Percentiles rank a stretch among this genome's conserved stretches.
Conservation (phyloP, 2,329 filamentous ascomycete genomes). For the Apiospora marii region DNA sequence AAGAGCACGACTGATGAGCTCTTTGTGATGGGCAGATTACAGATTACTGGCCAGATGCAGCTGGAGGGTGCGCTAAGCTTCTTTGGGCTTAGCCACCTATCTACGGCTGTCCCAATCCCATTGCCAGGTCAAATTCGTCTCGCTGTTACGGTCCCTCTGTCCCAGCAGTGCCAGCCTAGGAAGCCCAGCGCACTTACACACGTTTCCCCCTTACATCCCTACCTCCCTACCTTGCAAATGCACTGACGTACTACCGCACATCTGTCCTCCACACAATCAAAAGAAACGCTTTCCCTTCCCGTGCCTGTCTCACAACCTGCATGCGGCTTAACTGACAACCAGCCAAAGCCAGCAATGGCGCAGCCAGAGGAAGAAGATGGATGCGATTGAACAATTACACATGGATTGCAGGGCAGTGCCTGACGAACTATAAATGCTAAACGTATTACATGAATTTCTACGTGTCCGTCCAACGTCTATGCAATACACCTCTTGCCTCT, state of each 20-base stretch:
- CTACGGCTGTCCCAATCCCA: background rate
- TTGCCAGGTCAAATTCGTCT: background rate
- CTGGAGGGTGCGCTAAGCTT: background rate
- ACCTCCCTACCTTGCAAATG: background rate
- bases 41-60: background rate
- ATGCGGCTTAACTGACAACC: constrained; percentile 4
- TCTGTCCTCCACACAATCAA: constrained; percentile 10
- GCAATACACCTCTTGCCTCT: background rate
- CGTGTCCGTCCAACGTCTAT: background rate
- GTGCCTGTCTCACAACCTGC: constrained; percentile 5
- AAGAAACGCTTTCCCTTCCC: background rate
- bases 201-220: background rate
- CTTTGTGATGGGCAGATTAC: background rate
- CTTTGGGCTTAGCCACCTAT: background rate
- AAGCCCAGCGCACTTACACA: too few species aligned
- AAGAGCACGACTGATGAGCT: background rate
- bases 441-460: background rate
- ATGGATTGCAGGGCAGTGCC: background rate
- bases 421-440: background rate
- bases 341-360: background rate
- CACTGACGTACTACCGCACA: constrained; percentile 3
- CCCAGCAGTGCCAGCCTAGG: too few species aligned
- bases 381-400: background rate
- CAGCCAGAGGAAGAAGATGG: background rate
- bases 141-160: too few species aligned